These are phyloP conservation scores for Chytriomyces sp. DNA, from an alignment of 192 early-diverging fungal genomes.

Conservation along the genomic window DNA sequence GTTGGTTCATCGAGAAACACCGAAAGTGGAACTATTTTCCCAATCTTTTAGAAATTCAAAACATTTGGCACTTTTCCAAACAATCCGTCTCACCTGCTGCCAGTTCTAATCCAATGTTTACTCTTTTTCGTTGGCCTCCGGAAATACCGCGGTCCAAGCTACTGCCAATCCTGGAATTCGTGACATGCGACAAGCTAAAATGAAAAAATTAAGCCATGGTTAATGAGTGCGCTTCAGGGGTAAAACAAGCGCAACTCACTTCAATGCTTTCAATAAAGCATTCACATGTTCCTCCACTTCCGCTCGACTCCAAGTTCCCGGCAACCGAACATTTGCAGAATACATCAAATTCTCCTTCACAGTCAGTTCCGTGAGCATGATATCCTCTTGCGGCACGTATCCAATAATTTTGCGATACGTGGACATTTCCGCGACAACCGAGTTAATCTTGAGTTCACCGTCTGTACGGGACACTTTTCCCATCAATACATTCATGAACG, in stretches of 20 bases:
- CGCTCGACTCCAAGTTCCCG: constrained; percentile 53
- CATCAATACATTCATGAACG: constrained; percentile 39
- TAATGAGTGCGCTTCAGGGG: no score
- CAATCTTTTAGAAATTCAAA: not conserved
- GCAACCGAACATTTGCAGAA: constrained; percentile 77
- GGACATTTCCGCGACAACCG: constrained; percentile 30
- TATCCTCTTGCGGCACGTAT: constrained; percentile 40
- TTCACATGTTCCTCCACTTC: constrained; percentile 62
- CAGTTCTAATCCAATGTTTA: constrained; percentile 58
- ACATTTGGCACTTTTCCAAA: not conserved
- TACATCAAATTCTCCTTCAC: constrained; percentile 74
- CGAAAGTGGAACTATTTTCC: constrained; percentile 60
- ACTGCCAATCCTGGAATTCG: constrained; percentile 47
- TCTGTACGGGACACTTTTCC: constrained; percentile 36
- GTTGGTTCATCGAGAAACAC: constrained; percentile 86
- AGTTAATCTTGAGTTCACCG: constrained; percentile 32
- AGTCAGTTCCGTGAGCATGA: constrained; percentile 53
- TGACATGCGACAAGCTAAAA: constrained; percentile 19
- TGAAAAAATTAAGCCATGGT: not conserved
- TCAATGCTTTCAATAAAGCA: constrained; percentile 53
- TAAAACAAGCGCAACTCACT: not conserved
- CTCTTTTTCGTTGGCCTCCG: constrained; percentile 63
- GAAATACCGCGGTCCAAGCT: constrained; percentile 57
- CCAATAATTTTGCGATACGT: constrained; percentile 32
- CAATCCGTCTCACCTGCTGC: not conserved